Evolutionary conservation across 371 early-diverging fungal genomes (phyloP).

Genomic region (Rhizomucor miehei): DNA sequence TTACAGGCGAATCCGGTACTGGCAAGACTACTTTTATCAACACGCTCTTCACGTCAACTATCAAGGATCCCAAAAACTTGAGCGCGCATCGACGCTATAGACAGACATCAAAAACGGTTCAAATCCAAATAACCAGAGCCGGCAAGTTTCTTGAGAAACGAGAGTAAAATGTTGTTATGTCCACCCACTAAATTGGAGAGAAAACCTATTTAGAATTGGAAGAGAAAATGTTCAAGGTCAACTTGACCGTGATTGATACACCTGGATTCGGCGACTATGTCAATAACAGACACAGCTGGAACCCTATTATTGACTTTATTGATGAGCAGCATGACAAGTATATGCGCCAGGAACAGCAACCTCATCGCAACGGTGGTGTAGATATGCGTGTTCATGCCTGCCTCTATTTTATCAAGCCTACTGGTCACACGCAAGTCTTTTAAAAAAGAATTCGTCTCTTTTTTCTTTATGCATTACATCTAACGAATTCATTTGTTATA

Average conservation of each 20-base stretch:
- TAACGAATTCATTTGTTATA: slow-evolving; percentile 2
- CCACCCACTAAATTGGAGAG: neutral
- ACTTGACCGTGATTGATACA: slow-evolving; percentile 87
- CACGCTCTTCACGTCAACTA: slow-evolving; percentile 81
- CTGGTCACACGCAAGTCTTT: slow-evolving; percentile 75
- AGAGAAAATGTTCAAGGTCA: slow-evolving; percentile 77
- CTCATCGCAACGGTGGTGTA: slow-evolving; percentile 74
- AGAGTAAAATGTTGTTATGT: neutral
- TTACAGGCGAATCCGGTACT: slow-evolving; percentile 58
- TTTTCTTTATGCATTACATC: slow-evolving; percentile 2
- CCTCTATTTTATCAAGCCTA: slow-evolving; percentile 86
- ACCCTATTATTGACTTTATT: slow-evolving; percentile 94
- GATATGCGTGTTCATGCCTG: slow-evolving; percentile 93
- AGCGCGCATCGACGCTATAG: slow-evolving; percentile 76
- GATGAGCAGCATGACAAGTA: slow-evolving; percentile 94
- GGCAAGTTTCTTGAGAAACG: slow-evolving; percentile 7
- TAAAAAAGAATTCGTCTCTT: neutral
- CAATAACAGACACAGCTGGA: slow-evolving; percentile 91
- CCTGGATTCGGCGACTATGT: slow-evolving; percentile 92
- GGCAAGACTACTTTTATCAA: slow-evolving; percentile 93
- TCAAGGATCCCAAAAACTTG: slow-evolving; percentile 87
- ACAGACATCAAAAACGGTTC: slow-evolving; percentile 80
- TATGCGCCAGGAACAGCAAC: slow-evolving; percentile 82
- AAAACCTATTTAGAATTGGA: slow-evolving; percentile 25
- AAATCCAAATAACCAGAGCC: slow-evolving; percentile 85